phyloP scores from a whole-genome alignment of 2,329 filamentous ascomycete genomes.

The Elsinoe arachidis region DNA sequence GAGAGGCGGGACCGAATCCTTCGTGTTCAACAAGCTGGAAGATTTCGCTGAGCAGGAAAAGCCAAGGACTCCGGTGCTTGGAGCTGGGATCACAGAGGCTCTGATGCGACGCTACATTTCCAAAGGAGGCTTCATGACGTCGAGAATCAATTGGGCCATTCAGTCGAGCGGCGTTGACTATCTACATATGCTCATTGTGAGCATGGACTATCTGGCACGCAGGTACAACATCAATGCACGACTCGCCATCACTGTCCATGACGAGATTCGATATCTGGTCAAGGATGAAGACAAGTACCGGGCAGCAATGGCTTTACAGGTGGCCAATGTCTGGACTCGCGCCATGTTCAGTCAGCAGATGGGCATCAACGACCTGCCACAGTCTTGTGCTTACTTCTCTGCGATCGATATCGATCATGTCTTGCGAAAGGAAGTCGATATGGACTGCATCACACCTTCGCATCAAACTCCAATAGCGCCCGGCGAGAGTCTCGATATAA shows the following conservation, averaged over 20 bases:
- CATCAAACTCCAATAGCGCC: conserved; percentile 68
- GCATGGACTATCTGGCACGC: conserved; percentile 87
- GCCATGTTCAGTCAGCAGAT: conserved; percentile 97
- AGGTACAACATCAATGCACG: conserved; percentile 79
- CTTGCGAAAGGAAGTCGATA: conserved; percentile 94
- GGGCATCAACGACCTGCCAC: conserved; percentile 88
- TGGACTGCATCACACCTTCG: conserved; percentile 91
- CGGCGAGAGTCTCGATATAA: conserved; percentile 81
- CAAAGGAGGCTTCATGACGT: conserved; percentile 88
- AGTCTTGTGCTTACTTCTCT: conserved; percentile 90
- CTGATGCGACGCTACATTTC: conserved; percentile 80
- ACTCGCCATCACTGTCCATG: conserved; percentile 87
- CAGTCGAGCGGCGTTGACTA: conserved; percentile 97
- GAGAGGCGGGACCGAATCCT: conserved; percentile 92
- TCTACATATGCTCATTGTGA: conserved; percentile 81
- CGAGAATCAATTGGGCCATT: conserved; percentile 97
- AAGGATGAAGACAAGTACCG: conserved; percentile 78
- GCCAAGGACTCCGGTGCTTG: conserved; percentile 83
- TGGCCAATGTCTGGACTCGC: conserved; percentile 92
- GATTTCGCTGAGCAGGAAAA: conserved; percentile 93
- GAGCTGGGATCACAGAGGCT: conserved; percentile 92
- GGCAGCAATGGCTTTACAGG: conserved; percentile 83
- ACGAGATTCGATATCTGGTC: conserved; percentile 92
- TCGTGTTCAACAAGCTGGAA: conserved; percentile 97
- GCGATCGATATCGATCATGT: conserved; percentile 93